Base-by-base conservation (phyloP, 2,329 filamentous ascomycete species). In the Fusarium sp. region DNA sequence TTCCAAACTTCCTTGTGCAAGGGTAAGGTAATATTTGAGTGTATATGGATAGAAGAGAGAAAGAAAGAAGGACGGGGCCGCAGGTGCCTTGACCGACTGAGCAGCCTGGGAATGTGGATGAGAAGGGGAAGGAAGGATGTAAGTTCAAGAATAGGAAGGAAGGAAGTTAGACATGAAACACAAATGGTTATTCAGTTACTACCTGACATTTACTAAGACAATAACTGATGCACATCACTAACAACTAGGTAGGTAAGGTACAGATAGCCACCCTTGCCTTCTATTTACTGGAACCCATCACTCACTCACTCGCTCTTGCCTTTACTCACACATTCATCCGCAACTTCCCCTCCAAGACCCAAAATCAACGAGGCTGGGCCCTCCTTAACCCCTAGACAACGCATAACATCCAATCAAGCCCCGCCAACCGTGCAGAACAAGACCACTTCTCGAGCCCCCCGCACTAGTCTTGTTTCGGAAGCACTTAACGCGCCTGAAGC, bases 351-450 rank as follows among this genome's bases (percentile, higher is more conserved):
- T 59, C 66, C 59, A 58, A 48, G 39, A 61, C 42, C 45, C 53
- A 63, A 69, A 78, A 77, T 77, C 66, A 53, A 69, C 74, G 76
- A 78, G 76, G 76, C 72, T 78, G 76, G 76, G 76, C 38, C 28
- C 30, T 45, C 47, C 48, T 30, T 50, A 35, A 38, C 41, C 48
- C 45, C 54, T 48, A 42, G 42, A 71, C 71, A 61, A 69, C 66
- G 67, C 72, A 68, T 72, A 74, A 72, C 59, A 48, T 57, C 75
- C 76, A 78, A 78, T 78, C 72, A 74, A 45, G 47, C 62, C 63
- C 53, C 63, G 68, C 72, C 72, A 77, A 70, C 72, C 55, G 48
- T 65, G 58, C 68, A 71, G 60, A 74, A 63, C 54, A 53, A 56
- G 39, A 57, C 76, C 64, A 72, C 75, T 77, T 72, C 56, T 54